Evolutionary conservation across 164 flowering plant genomes (phyloP).

Genomic region (Nelumbo lutea): DNA sequence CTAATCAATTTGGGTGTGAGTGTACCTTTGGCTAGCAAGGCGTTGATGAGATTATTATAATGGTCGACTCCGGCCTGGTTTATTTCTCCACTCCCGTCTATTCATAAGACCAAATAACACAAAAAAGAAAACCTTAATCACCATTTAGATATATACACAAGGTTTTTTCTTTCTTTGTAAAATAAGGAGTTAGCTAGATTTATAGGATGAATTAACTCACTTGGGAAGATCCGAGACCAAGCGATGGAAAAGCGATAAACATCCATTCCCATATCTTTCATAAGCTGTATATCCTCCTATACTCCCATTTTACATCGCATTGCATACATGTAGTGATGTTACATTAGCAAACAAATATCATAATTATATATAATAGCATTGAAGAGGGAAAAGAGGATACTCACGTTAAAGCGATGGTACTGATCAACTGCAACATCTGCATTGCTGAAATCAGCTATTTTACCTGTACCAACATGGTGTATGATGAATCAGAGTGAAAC

Average conservation of each 20-base stretch:
- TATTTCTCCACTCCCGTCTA: constrained; percentile 80
- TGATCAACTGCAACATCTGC: constrained; percentile 83
- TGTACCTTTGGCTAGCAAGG: constrained; percentile 72
- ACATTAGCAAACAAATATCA: background rate
- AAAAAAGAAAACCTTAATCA: background rate
- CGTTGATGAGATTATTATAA: constrained; percentile 73
- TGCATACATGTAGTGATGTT: background rate
- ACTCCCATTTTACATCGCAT: background rate
- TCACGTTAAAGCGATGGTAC: constrained; percentile 61
- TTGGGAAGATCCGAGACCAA: constrained; percentile 77
- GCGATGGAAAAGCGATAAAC: constrained; percentile 78
- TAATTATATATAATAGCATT: background rate
- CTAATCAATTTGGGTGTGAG: too few species aligned
- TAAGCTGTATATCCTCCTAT: constrained; percentile 67
- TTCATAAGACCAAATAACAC: too few species aligned
- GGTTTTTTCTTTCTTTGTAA: too few species aligned
- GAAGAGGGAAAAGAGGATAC: background rate
- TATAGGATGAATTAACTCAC: constrained; percentile 25
- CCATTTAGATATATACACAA: too few species aligned
- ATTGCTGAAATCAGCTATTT: constrained; percentile 61
- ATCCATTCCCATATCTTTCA: constrained; percentile 85
- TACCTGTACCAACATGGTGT: constrained; percentile 37
- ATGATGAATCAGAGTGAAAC: too few species aligned
- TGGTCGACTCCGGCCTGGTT: constrained; percentile 88
- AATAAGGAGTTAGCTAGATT: background rate